Evolutionary conservation across 148 eudicot genomes (phyloP).

Genomic region (Pouteria glomerata): DNA sequence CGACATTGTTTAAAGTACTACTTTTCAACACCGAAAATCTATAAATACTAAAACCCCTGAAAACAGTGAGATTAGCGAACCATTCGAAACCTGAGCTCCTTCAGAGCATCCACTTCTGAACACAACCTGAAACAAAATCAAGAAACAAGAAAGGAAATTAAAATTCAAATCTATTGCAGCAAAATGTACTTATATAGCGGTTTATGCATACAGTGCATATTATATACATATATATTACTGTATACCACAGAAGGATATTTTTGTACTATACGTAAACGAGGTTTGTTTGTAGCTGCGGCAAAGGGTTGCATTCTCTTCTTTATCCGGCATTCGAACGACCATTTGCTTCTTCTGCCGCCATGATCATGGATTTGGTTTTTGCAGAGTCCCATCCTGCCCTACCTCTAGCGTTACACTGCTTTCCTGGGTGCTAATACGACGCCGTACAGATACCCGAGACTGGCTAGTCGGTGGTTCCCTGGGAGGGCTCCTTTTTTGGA

Average conservation of each 20-base stretch:
- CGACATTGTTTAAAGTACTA: constrained; percentile 4
- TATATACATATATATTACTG: not conserved
- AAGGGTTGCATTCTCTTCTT: not conserved
- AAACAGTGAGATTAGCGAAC: not conserved
- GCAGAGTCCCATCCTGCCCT: not conserved
- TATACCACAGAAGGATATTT: not conserved
- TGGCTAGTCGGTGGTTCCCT: too few species aligned
- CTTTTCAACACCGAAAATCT: not conserved
- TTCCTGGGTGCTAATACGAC: too few species aligned
- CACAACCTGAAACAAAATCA: not conserved
- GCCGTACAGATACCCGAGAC: too few species aligned
- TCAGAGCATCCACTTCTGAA: not conserved
- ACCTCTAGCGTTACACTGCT: too few species aligned
- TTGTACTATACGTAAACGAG: not conserved
- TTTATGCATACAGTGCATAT: not conserved
- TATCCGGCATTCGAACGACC: not conserved
- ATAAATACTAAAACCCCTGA: not conserved
- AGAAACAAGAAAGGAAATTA: not conserved
- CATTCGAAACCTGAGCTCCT: too few species aligned
- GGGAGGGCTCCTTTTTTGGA: too few species aligned
- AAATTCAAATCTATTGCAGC: not conserved
- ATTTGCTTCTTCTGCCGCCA: constrained; percentile 2
- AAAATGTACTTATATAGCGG: not conserved
- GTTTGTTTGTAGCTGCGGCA: not conserved
- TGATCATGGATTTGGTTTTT: constrained; percentile 1